Evolutionary conservation across 2,329 filamentous ascomycete species (phyloP), one percentile per base, ranked within the genome.

Genomic region (Colletotrichum sp.): DNA sequence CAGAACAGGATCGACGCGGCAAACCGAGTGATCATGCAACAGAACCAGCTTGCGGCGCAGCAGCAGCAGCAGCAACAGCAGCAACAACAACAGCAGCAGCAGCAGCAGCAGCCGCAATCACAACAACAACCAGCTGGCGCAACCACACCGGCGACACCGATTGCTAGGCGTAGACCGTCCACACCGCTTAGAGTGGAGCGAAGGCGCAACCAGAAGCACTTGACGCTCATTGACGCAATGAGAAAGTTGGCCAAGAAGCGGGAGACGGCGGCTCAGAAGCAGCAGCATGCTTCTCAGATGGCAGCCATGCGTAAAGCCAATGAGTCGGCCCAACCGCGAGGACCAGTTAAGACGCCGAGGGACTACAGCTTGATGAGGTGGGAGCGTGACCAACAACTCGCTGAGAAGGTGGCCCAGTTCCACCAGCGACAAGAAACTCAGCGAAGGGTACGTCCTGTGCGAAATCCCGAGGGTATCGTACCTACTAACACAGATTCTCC

Each of bases 221-320:
- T 99, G 73, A 95, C 94, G 62, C 90, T 99, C 80, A 93, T 99
- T 79, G 96, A 99, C 85, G 95, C 95, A 5, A 98, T 99, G 95
- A 92, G 96, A 57, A 99, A 99, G 83, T 85, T 98, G 64, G 96
- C 96, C 1, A 98, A 98, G 88, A 99, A 98, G 86, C 92, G 96
- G 30, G 97, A 99, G 85, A 94, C 94, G 13, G 90, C 92, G 30
- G 88, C 92, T 32, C 95, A 97, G 82, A 99, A 99, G 87, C 95
- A 97, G 82, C 94, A 96, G 81, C 95, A 98, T 82, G 90, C 92
- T 76, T 91, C 93, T 13, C 91, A 92, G 77, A 91, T 95, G 72
- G 95, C 95, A 65, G 94, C 94, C 36, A 92, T 95, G 84, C 93
- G 97, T 71, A 98, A 98, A 84, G 90, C 92, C 16, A 94, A 94